Percentiles rank a stretch among this genome's conserved stretches.
These are phyloP conservation scores for Geranium rotundifolium DNA, from an alignment of 345 rosid species.

Conservation along the genomic window DNA sequence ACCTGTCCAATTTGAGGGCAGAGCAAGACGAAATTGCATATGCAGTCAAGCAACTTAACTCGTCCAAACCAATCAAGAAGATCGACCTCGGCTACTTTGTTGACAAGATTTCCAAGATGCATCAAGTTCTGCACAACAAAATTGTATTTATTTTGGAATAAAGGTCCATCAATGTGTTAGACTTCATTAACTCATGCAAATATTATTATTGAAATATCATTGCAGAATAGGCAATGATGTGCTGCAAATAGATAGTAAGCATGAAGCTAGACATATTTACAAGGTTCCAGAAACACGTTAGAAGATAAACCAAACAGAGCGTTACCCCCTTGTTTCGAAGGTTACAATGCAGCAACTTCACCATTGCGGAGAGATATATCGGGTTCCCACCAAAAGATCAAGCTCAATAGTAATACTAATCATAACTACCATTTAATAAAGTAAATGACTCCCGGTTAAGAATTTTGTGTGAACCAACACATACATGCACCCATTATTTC, in stretches of 20 bases:
- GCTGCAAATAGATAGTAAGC: neutral
- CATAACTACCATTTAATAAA: neutral
- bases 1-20: slow-evolving; percentile 84
- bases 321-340: neutral
- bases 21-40: slow-evolving; percentile 55
- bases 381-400: neutral
- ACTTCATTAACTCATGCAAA: neutral
- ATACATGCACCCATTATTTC: neutral
- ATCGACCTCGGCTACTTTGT: slow-evolving; percentile 56
- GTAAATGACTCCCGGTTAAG: neutral
- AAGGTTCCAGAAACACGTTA: neutral
- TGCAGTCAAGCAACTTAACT: slow-evolving; percentile 57
- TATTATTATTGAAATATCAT: neutral
- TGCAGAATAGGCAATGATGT: neutral
- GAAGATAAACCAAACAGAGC: no score
- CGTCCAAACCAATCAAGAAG: slow-evolving; percentile 88
- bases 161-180: neutral
- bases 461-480: neutral
- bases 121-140: slow-evolving; percentile 37
- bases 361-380: neutral
- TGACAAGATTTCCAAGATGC: slow-evolving; percentile 49
- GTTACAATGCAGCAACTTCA: neutral
- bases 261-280: neutral
- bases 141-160: neutral
- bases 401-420: neutral